These are phyloP conservation scores for Dalechampia spathulata DNA, from an alignment of 441 rosid genomes.

Conservation along the genomic window DNA sequence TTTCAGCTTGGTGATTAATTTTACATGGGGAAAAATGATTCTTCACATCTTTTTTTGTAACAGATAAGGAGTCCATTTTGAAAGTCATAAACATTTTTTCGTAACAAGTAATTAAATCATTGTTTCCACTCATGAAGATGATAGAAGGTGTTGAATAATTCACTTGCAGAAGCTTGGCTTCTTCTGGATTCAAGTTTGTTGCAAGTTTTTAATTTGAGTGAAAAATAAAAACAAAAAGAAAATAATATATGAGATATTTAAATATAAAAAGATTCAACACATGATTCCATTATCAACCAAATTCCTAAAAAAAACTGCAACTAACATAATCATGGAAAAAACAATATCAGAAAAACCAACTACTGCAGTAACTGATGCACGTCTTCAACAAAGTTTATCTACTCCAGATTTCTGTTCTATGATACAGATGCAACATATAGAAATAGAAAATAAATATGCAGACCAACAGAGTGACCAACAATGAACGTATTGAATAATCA, in stretches of 20 bases:
- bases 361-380: too few species aligned
- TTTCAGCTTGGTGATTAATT: conserved; percentile 18
- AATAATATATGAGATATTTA: not conserved
- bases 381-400: too few species aligned
- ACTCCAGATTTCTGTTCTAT: conserved; percentile 7
- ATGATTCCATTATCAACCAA: too few species aligned
- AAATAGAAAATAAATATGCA: conserved; percentile 8
- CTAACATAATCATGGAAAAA: too few species aligned
- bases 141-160: conserved; percentile 13
- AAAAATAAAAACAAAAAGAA: conserved; percentile 2
- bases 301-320: too few species aligned
- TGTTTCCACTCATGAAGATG: conserved; percentile 4
- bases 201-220: too few species aligned
- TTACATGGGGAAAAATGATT: not conserved
- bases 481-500: conserved; percentile 17
- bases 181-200: too few species aligned
- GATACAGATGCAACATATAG: conserved; percentile 21
- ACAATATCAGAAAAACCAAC: too few species aligned
- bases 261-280: too few species aligned
- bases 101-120: conserved; percentile 12
- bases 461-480: conserved; percentile 24
- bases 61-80: conserved; percentile 14
- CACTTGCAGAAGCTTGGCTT: conserved; percentile 5
- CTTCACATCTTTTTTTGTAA: conserved; percentile 7
- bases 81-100: conserved; percentile 11